phyloP scores from a whole-genome alignment of 140 eudicot genomes.

The Bidens hawaiensis region DNA sequence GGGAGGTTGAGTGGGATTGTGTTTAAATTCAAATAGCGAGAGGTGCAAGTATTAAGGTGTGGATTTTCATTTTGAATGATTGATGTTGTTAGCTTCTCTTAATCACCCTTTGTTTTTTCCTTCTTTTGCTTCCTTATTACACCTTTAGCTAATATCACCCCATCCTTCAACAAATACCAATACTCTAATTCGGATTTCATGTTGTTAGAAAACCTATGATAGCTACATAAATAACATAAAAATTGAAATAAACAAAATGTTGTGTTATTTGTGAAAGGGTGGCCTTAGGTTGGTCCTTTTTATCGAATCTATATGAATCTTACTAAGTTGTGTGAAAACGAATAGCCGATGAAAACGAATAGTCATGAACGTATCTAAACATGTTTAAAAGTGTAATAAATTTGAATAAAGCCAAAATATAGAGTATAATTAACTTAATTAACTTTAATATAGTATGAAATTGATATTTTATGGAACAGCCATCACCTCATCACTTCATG shows the following conservation, averaged over 20 bases:
- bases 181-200: background rate
- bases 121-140: constrained; percentile 63
- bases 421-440: too few species aligned
- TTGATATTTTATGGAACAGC: too few species aligned
- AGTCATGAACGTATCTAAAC: background rate
- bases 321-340: too few species aligned
- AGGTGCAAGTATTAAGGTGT: constrained; percentile 28
- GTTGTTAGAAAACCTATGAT: background rate
- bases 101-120: constrained; percentile 24
- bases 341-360: background rate
- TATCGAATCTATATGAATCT: background rate
- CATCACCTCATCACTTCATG: too few species aligned
- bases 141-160: constrained; percentile 55
- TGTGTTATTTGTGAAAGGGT: background rate
- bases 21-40: constrained; percentile 29
- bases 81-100: constrained; percentile 43
- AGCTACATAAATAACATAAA: background rate
- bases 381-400: too few species aligned
- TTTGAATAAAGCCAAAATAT: too few species aligned
- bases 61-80: constrained; percentile 27
- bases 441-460: too few species aligned
- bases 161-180: constrained; percentile 1
- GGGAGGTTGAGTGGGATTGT: constrained; percentile 25
- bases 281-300: background rate
- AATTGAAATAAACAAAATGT: background rate